These are phyloP conservation scores for Suillus paluster DNA, from an alignment of 768 basidiomycete species.

Conservation along the genomic window DNA sequence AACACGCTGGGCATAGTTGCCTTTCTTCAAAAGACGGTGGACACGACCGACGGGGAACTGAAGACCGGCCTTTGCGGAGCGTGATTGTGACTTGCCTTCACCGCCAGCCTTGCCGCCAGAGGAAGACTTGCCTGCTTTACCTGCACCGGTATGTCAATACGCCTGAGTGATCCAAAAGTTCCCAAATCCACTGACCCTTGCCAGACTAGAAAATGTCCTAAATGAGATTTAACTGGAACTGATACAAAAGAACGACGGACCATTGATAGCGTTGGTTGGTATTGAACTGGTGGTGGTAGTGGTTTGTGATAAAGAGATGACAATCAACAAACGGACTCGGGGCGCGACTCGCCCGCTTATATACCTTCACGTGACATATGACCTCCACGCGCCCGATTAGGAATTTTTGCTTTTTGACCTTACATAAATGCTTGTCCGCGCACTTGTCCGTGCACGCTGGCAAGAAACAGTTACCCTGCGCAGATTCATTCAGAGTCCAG, in stretches of 20 bases:
- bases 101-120: constrained; percentile 52
- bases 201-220: constrained; percentile 25
- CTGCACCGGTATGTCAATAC: constrained; percentile 31
- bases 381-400: constrained; percentile 22
- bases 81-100: constrained; percentile 64
- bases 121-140: constrained; percentile 52
- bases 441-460: constrained; percentile 13
- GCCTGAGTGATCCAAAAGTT: neutral
- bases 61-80: constrained; percentile 75
- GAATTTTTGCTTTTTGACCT: constrained; percentile 19
- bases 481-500: constrained; percentile 10
- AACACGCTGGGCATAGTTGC: constrained; percentile 87
- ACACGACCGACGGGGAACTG: constrained; percentile 94
- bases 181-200: constrained; percentile 28
- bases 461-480: constrained; percentile 15
- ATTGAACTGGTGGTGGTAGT: constrained; percentile 26
- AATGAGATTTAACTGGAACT: constrained; percentile 12
- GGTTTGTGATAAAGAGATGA: constrained; percentile 34
- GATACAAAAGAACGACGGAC: constrained; percentile 19
- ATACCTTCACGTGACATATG: constrained; percentile 35
- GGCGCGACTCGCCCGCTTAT: constrained; percentile 37
- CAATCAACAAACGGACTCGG: constrained; percentile 32
- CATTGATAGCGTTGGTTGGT: constrained; percentile 25
- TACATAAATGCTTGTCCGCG: constrained; percentile 18
- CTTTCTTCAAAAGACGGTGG: constrained; percentile 85